Percentiles rank a stretch among this genome's conserved stretches.
phyloP scores from a whole-genome alignment of 768 basidiomycete species.

The Suillus fuscotomentosus region DNA sequence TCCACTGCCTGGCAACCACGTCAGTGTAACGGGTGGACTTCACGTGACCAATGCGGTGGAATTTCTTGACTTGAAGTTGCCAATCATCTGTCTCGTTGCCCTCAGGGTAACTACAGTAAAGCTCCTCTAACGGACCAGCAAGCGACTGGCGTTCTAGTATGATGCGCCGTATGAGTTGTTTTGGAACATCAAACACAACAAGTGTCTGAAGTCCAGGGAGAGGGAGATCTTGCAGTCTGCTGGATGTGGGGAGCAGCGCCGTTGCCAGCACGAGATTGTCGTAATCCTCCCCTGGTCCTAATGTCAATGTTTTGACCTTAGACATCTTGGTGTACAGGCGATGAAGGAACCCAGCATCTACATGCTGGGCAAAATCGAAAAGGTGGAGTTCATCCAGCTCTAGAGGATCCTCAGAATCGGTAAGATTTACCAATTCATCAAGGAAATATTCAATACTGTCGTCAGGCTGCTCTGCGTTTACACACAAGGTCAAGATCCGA shows the following conservation, averaged over 20 bases:
- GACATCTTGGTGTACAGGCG: not conserved
- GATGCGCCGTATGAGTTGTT: not conserved
- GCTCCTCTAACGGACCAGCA: not conserved
- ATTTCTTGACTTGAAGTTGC: not conserved
- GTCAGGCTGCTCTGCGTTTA: fast-evolving
- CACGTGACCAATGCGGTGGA: not conserved
- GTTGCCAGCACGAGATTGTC: not conserved
- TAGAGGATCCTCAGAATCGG: not conserved
- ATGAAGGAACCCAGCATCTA: not conserved
- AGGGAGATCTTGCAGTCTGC: not conserved
- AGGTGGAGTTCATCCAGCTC: slow-evolving; percentile 1
- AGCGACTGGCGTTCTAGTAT: not conserved
- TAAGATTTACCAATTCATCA: not conserved
- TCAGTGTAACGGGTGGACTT: not conserved
- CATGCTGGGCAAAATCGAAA: not conserved
- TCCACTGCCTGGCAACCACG: not conserved
- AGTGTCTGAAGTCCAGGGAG: not conserved
- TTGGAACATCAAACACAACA: not conserved
- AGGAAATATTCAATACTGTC: not conserved
- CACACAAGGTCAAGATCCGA: not conserved
- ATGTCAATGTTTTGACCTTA: not conserved
- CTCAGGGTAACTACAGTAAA: not conserved
- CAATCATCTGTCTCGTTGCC: not conserved
- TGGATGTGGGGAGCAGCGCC: not conserved
- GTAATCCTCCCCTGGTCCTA: not conserved